Evolutionary conservation across 257 asterid genomes (phyloP).

Genomic region (Cruciata laevipes): DNA sequence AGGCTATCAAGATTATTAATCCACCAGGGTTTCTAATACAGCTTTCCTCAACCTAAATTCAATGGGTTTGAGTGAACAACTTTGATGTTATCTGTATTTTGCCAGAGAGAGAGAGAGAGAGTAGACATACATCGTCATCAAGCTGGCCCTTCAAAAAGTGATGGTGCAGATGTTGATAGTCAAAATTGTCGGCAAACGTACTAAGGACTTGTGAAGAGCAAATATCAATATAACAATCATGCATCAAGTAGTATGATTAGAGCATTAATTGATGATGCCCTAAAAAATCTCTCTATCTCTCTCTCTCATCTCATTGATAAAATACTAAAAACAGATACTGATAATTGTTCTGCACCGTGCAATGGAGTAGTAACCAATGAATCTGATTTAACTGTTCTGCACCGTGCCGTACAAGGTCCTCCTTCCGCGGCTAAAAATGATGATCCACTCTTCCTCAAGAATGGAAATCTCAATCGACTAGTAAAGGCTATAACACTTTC

Average conservation of each 20-base stretch:
- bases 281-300: too few species aligned
- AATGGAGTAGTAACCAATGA: too few species aligned
- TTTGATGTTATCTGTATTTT: not conserved
- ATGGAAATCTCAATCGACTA: too few species aligned
- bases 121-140: conserved; percentile 78
- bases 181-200: conserved; percentile 93
- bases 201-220: conserved; percentile 92
- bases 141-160: conserved; percentile 94
- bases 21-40: too few species aligned
- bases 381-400: too few species aligned
- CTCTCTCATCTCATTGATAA: too few species aligned
- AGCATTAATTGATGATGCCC: not conserved
- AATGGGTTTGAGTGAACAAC: not conserved
- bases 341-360: too few species aligned
- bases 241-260: conserved; percentile 24
- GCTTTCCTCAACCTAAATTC: not conserved
- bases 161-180: conserved; percentile 94
- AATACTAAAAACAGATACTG: too few species aligned
- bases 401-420: too few species aligned
- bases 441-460: too few species aligned
- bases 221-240: conserved; percentile 96
- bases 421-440: too few species aligned
- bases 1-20: not conserved
- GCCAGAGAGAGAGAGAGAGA: not conserved
- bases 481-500: too few species aligned